Percentiles rank a stretch among this genome's conserved stretches.
phyloP scores from a whole-genome alignment of 2,329 filamentous ascomycete genomes.

The Aspergillus glaucus region DNA sequence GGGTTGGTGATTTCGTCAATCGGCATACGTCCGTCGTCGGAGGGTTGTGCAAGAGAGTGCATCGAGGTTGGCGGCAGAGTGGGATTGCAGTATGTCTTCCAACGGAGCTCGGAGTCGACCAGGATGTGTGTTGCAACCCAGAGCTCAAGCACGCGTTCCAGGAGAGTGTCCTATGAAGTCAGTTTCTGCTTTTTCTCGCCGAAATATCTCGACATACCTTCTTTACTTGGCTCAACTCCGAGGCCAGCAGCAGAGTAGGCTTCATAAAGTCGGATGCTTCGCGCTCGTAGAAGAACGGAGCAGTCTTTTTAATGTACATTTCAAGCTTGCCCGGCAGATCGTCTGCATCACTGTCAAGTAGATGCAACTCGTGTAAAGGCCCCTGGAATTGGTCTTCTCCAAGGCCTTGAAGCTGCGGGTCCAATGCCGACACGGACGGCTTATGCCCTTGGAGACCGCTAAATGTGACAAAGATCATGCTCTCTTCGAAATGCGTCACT shows the following conservation, averaged over 20 bases:
- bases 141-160: slow-evolving; percentile 49
- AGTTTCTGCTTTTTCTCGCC: slow-evolving; percentile 9
- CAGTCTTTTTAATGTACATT: slow-evolving; percentile 47
- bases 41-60: slow-evolving; percentile 30
- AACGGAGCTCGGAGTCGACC: slow-evolving; percentile 42
- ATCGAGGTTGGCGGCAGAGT: slow-evolving; percentile 32
- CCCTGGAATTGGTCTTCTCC: slow-evolving; percentile 35
- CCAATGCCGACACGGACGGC: slow-evolving; percentile 29
- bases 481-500: slow-evolving; percentile 50
- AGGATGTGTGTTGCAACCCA: slow-evolving; percentile 53
- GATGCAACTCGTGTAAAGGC: slow-evolving; percentile 37
- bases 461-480: slow-evolving; percentile 44
- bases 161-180: slow-evolving; percentile 36
- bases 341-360: slow-evolving; percentile 46
- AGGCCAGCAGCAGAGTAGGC: slow-evolving; percentile 39
- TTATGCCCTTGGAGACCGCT: slow-evolving; percentile 35
- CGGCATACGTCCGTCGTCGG: slow-evolving; percentile 35
- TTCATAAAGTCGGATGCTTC: slow-evolving; percentile 49
- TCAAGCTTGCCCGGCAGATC: slow-evolving; percentile 49
- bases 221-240: slow-evolving; percentile 32
- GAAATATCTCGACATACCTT: slow-evolving; percentile 22
- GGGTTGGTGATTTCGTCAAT: slow-evolving; percentile 35
- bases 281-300: slow-evolving; percentile 40
- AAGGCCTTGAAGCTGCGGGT: slow-evolving; percentile 37
- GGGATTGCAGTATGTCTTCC: slow-evolving; percentile 46